phyloP scores from a whole-genome alignment of 306 rosid species.

The Trifolium subterraneum region DNA sequence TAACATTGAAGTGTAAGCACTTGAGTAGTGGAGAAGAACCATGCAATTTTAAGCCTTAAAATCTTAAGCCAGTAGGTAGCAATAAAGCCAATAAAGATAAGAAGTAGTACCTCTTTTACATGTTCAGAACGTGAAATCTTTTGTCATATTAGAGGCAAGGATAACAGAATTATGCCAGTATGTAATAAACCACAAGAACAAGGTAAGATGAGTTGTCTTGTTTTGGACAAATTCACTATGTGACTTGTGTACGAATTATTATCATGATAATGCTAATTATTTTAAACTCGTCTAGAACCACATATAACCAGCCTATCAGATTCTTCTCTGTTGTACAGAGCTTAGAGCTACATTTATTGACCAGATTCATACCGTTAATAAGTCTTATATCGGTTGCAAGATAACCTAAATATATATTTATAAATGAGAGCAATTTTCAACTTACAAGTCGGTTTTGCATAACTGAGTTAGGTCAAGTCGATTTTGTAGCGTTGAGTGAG shows the following conservation, averaged over 20 bases:
- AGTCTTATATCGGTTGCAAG: too few species aligned
- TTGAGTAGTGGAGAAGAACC: conserved; percentile 12
- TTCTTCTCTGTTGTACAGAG: conserved; percentile 30
- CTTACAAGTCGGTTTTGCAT: too few species aligned
- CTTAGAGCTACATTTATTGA: conserved; percentile 2
- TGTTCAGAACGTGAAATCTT: conserved; percentile 27
- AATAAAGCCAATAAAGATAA: conserved; percentile 26
- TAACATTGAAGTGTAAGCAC: conserved; percentile 10
- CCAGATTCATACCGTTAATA: background rate
- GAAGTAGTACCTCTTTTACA: conserved; percentile 25
- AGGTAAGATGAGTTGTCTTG: conserved; percentile 34
- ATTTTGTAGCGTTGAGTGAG: too few species aligned
- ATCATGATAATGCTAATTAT: conserved; percentile 29
- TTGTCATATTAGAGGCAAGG: conserved; percentile 38
- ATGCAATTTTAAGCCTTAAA: background rate
- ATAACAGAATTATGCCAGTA: conserved; percentile 31
- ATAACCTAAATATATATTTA: too few species aligned
- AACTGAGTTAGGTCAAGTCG: too few species aligned
- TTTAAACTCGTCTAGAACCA: conserved; percentile 16
- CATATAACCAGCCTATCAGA: conserved; percentile 28
- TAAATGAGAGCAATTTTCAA: too few species aligned
- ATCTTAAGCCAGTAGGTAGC: background rate
- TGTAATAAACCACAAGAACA: conserved; percentile 41
- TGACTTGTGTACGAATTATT: conserved; percentile 37
- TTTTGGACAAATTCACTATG: conserved; percentile 32